Percentiles rank a stretch among this genome's conserved stretches.
These are phyloP conservation scores for Primulina huaijiensis DNA, from an alignment of 257 asterid species.

Conservation along the genomic window DNA sequence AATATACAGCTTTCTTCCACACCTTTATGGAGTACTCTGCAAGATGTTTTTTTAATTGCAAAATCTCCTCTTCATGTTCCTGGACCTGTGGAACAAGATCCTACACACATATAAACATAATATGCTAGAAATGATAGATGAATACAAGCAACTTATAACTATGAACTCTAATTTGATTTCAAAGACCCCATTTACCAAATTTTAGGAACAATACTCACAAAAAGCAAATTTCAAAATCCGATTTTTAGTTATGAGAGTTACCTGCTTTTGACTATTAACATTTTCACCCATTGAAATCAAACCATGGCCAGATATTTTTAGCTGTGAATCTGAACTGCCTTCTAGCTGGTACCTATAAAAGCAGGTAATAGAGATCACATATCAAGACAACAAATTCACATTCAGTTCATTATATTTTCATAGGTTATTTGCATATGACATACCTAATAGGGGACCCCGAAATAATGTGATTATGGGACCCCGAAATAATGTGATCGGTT, in stretches of 20 bases:
- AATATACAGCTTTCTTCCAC: constrained; percentile 15
- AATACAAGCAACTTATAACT: constrained; percentile 19
- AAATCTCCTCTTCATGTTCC: constrained; percentile 87
- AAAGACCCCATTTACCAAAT: neutral
- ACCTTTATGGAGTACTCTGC: constrained; percentile 82
- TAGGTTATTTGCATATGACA: constrained; percentile 17
- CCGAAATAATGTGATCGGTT: constrained; percentile 40
- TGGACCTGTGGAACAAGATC: constrained; percentile 62
- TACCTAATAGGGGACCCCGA: constrained; percentile 76
- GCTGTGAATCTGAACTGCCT: constrained; percentile 42
- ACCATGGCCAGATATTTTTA: constrained; percentile 49
- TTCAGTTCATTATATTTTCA: constrained; percentile 8
- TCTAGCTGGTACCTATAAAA: constrained; percentile 61
- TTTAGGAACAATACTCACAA: neutral
- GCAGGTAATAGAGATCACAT: constrained; percentile 16
- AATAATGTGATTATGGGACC: constrained; percentile 43
- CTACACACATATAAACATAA: constrained; percentile 36
- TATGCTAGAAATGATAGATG: constrained; percentile 20
- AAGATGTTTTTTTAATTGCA: constrained; percentile 69
- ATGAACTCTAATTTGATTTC: constrained; percentile 11
- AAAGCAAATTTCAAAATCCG: no score
- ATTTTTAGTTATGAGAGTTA: constrained; percentile 24
- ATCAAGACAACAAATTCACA: constrained; percentile 21
- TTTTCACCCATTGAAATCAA: constrained; percentile 52
- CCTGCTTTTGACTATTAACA: constrained; percentile 68